A percentile compares a stretch with the other conserved stretches of the same genome.
phyloP scores from a whole-genome alignment of 2,329 filamentous ascomycete species.

The Aspergillus japonicus region DNA sequence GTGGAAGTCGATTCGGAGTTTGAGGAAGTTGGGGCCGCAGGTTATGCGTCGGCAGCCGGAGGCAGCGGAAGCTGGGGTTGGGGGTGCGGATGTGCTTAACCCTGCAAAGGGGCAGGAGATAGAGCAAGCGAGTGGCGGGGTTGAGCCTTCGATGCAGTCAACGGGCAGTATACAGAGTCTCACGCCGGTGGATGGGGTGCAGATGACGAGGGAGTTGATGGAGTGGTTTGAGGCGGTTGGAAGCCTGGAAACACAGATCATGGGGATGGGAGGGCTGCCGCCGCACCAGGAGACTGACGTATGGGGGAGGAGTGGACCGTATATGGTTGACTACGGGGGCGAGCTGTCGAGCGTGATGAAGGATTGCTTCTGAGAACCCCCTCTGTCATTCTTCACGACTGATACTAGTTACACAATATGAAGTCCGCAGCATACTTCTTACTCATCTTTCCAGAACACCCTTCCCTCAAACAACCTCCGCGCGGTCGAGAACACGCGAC shows the following conservation, averaged over 20 bases:
- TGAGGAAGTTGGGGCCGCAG: constrained; percentile 61
- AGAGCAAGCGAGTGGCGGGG: background rate
- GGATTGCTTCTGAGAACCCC: constrained; percentile 37
- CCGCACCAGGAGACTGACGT: constrained; percentile 24
- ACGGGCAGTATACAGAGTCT: constrained; percentile 49
- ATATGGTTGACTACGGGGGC: constrained; percentile 54
- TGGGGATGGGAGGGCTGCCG: constrained; percentile 25
- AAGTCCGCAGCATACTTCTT: background rate
- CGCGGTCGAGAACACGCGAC: constrained; percentile 50
- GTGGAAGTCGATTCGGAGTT: constrained; percentile 61
- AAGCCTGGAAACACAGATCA: constrained; percentile 47
- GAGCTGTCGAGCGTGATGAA: constrained; percentile 59
- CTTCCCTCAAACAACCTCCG: constrained; percentile 49
- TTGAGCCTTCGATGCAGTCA: background rate
- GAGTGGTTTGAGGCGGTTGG: constrained; percentile 63
- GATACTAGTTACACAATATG: background rate
- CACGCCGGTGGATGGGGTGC: constrained; percentile 51
- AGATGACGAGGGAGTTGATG: constrained; percentile 59
- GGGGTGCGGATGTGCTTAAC: too few species aligned
- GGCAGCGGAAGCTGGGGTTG: background rate
- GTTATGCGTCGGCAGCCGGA: constrained; percentile 38
- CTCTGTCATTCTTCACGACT: background rate
- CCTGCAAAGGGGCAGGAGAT: background rate
- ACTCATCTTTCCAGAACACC: constrained; percentile 40
- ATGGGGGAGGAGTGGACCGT: constrained; percentile 21